phyloP scores from a whole-genome alignment of 1,284 basidiomycete species.

The Ganoderma sp. region DNA sequence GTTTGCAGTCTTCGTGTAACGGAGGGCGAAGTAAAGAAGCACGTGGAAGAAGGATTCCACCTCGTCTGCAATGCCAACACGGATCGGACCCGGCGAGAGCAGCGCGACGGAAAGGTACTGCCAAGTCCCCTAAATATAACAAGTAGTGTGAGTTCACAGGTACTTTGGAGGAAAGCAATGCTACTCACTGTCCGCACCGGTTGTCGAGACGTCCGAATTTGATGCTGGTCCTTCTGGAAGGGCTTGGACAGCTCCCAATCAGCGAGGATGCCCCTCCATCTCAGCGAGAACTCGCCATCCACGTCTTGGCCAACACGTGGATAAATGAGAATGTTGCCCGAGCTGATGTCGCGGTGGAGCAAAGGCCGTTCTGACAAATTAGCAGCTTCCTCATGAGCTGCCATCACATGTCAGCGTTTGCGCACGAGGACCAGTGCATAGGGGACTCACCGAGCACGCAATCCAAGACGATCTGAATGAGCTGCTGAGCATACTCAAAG shows the following conservation, averaged over 20 bases:
- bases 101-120: neutral
- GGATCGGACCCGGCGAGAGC: neutral
- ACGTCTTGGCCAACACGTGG: neutral
- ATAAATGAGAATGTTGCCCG: constrained; percentile 10
- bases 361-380: neutral
- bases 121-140: constrained; percentile 1
- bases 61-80: neutral
- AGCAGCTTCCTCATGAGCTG: neutral
- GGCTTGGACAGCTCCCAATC: constrained; percentile 14
- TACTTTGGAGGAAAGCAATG: neutral
- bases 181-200: neutral
- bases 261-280: constrained; percentile 4
- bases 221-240: neutral
- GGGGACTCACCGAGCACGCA: constrained; percentile 10
- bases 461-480: constrained; percentile 3
- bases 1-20: neutral
- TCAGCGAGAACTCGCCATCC: neutral
- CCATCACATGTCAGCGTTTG: neutral
- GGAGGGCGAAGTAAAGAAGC: constrained; percentile 1
- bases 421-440: neutral
- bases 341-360: constrained; percentile 7
- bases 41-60: constrained; percentile 9
- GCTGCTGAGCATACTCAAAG: neutral
- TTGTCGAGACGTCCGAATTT: neutral
- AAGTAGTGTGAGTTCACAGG: neutral